phyloP scores from a whole-genome alignment of 192 early-diverging fungal genomes.

The Backusella macrospora region DNA sequence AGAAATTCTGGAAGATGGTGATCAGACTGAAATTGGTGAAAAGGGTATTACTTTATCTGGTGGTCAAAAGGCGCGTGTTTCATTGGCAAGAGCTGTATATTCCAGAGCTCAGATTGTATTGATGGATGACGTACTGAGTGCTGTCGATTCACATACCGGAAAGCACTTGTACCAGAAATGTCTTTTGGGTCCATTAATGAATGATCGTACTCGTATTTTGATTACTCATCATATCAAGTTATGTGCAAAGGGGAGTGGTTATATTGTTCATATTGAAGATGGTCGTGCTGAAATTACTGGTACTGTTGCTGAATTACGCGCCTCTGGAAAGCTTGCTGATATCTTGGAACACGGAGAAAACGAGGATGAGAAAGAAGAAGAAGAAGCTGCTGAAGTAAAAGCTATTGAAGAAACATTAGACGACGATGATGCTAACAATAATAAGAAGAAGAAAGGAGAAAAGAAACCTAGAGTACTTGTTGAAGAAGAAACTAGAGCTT shows the following conservation, averaged over 20 bases:
- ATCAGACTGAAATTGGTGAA: conserved; percentile 82
- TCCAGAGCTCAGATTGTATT: conserved; percentile 64
- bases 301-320: conserved; percentile 35
- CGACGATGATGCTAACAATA: background rate
- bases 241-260: conserved; percentile 54
- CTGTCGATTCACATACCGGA: conserved; percentile 94
- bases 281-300: conserved; percentile 48
- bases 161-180: conserved; percentile 77
- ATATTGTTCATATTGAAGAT: conserved; percentile 55
- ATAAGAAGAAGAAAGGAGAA: conserved; percentile 27
- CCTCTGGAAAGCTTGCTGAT: conserved; percentile 31
- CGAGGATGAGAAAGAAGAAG: conserved; percentile 19
- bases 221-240: conserved; percentile 81
- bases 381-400: conserved; percentile 28
- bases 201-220: conserved; percentile 74
- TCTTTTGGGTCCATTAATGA: conserved; percentile 65
- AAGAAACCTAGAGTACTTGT: conserved; percentile 58
- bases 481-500: conserved; percentile 77
- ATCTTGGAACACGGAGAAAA: conserved; percentile 46
- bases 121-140: conserved; percentile 88
- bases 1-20: conserved; percentile 79
- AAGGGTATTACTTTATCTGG: conserved; percentile 85
- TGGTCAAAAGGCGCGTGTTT: conserved; percentile 87
- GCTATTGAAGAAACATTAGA: conserved; percentile 4
- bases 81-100: conserved; percentile 90